phyloP scores from a whole-genome alignment of 306 rosid species.

The Betula pendula region DNA sequence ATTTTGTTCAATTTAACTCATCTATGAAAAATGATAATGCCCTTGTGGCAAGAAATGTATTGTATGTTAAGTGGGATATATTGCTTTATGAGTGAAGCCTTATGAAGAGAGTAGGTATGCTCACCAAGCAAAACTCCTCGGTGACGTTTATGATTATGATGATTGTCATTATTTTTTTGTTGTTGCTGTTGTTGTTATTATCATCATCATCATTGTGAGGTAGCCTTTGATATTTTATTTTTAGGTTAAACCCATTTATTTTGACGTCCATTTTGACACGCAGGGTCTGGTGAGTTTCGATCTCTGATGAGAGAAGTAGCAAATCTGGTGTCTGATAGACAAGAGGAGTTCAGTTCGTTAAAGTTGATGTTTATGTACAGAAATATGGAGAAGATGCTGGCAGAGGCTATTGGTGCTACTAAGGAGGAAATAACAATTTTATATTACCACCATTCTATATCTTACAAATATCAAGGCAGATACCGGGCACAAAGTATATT shows the following conservation, averaged over 20 bases:
- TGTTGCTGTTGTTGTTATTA: not conserved
- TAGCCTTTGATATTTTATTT: not conserved
- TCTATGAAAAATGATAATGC: not conserved
- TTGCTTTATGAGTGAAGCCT: not conserved
- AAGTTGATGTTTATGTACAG: conserved; percentile 60
- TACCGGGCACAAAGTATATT: conserved; percentile 51
- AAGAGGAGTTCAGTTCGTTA: conserved; percentile 43
- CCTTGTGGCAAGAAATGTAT: not conserved
- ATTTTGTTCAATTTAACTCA: too few species aligned
- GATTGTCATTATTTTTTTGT: not conserved
- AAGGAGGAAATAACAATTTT: conserved; percentile 48
- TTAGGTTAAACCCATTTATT: not conserved
- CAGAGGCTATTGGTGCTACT: conserved; percentile 61
- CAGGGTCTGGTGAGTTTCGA: conserved; percentile 94
- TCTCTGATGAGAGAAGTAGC: conserved; percentile 66
- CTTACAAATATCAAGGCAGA: conserved; percentile 75
- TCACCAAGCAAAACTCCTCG: too few species aligned
- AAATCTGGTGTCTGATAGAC: conserved; percentile 25
- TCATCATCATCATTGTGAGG: not conserved
- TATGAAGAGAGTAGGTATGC: too few species aligned
- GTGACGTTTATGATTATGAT: not conserved
- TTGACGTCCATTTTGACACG: conserved; percentile 27
- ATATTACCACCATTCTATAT: conserved; percentile 62
- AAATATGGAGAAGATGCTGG: conserved; percentile 57
- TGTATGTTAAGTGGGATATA: not conserved